Evolutionary conservation across 257 asterid species (phyloP), one percentile per base, ranked within the genome.

Genomic region (Plantago major): DNA sequence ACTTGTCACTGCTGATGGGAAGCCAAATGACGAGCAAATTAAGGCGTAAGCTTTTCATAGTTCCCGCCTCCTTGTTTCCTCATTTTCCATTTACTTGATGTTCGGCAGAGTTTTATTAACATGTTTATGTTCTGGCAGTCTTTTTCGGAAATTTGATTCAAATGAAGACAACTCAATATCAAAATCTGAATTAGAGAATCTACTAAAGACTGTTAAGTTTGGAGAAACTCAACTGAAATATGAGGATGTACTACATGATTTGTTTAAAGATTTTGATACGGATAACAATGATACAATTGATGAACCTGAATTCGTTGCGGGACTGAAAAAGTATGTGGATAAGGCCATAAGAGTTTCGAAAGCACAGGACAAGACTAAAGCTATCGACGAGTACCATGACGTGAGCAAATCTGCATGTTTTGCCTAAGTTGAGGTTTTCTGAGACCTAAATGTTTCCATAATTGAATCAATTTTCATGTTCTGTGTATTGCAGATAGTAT

Each of bases 1-100:
- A 56, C 79, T 83, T 7, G 63, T 72, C 69, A 69, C 78, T 9
- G 58, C 67, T 1, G 81, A 78, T 8, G 90, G 89, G 65, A 79
- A 73, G 71, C 90, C 84, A 33, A 72, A 80, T 46, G 46, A 58
- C 0, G 82, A 83, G 49, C 73, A 71, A 37, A 80, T 83, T 61
- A 53, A 71, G 64, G 52, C 11, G 84, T 78, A 68, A 54, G 3
- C 14, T 22, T 60, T 26, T 9, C 43, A 19, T 53, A 53, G 10
- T 37, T 12, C 33, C 54, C 18, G 5, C 16, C 49, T 49, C 10
- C 4, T 16, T 65, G 43, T 45, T 26, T 55, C 10, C 15, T 14
- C 54, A 1, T 1, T 42, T 68, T 38, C 17, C 17, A 30, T 62
- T 14, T 45, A 6, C 3, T 0, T 6, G 47, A 11, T 22, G 50